phyloP scores from a whole-genome alignment of 192 early-diverging fungal genomes.

The Coemansia sp. region DNA sequence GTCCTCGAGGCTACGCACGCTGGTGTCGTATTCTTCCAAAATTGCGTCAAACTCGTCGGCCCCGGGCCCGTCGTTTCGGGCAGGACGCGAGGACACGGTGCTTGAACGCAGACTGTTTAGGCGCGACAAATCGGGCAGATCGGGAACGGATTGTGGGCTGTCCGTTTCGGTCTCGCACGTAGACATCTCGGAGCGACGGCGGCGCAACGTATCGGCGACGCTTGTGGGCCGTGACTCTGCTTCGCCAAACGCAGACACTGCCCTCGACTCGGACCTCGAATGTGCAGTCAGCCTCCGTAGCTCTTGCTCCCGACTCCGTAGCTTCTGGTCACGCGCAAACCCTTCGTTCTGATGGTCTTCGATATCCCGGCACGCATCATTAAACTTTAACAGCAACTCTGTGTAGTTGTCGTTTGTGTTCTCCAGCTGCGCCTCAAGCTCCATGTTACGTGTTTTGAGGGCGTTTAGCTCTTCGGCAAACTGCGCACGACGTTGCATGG shows the following conservation, averaged over 20 bases:
- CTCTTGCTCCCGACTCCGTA: conserved; percentile 52
- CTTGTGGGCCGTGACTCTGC: conserved; percentile 19
- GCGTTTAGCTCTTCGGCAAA: conserved; percentile 18
- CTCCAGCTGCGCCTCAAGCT: conserved; percentile 56
- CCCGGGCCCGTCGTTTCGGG: conserved; percentile 25
- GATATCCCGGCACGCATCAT: conserved; percentile 54
- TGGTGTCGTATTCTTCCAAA: conserved; percentile 70
- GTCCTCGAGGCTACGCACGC: conserved; percentile 60
- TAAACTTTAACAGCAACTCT: conserved; percentile 58
- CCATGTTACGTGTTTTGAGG: conserved; percentile 37
- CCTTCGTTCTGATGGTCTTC: conserved; percentile 53
- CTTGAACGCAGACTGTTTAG: conserved; percentile 25
- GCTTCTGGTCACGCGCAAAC: conserved; percentile 52
- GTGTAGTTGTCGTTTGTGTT: conserved; percentile 57
- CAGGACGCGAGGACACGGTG: conserved; percentile 6
- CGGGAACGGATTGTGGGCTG: conserved; percentile 2
- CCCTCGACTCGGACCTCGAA: conserved; percentile 23
- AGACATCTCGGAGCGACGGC: conserved; percentile 16
- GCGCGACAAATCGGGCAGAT: conserved; percentile 29
- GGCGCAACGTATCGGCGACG: conserved; percentile 18
- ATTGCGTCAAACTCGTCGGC: conserved; percentile 66
- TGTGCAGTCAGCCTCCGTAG: conserved; percentile 40
- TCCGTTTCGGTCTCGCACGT: neutral
- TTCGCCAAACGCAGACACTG: conserved; percentile 4
- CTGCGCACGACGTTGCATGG: conserved; percentile 36